Conservation (phyloP, 1,139 yeast species). For the Candida neerlandica region DNA sequence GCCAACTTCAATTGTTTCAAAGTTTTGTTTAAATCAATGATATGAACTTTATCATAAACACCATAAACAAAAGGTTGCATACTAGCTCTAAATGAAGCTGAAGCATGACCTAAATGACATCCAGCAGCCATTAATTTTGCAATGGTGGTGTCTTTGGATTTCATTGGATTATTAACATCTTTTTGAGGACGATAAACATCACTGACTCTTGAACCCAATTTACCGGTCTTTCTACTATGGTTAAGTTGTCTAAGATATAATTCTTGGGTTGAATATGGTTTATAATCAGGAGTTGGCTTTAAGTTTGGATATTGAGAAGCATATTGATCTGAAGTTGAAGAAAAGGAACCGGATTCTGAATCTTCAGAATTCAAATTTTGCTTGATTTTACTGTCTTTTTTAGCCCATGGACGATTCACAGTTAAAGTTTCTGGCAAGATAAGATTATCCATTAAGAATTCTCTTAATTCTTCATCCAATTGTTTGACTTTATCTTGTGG, state of each 20-base stretch:
- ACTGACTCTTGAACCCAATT: slow-evolving; percentile 65
- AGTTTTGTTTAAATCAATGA: slow-evolving; percentile 88
- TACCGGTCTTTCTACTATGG: slow-evolving; percentile 47
- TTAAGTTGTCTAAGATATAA: slow-evolving; percentile 71
- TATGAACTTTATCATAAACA: slow-evolving; percentile 82
- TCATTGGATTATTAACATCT: slow-evolving; percentile 62
- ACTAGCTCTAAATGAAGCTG: slow-evolving; percentile 75
- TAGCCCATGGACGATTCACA: slow-evolving; percentile 41
- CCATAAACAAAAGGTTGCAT: slow-evolving; percentile 90
- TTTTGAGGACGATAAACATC: slow-evolving; percentile 71
- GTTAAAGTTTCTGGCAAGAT: slow-evolving; percentile 35
- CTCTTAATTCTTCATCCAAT: slow-evolving; percentile 47
- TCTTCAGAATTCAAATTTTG: slow-evolving; percentile 8
- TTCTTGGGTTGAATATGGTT: slow-evolving; percentile 70
- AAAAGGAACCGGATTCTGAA: slow-evolving; percentile 5
- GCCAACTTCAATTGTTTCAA: slow-evolving; percentile 76
- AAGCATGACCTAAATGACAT: slow-evolving; percentile 91
- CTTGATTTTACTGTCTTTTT: slow-evolving; percentile 6
- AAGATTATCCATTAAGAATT: slow-evolving; percentile 39
- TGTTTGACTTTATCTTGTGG: slow-evolving; percentile 39
- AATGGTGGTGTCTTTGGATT: slow-evolving; percentile 59
- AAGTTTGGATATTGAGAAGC: slow-evolving; percentile 41
- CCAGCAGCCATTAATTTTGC: slow-evolving; percentile 85
- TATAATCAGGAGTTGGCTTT: slow-evolving; percentile 47
- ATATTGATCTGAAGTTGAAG: slow-evolving; percentile 33